Evolutionary conservation across 441 rosid species (phyloP), one percentile per base, ranked within the genome.

Genomic region (Brassica balearica): DNA sequence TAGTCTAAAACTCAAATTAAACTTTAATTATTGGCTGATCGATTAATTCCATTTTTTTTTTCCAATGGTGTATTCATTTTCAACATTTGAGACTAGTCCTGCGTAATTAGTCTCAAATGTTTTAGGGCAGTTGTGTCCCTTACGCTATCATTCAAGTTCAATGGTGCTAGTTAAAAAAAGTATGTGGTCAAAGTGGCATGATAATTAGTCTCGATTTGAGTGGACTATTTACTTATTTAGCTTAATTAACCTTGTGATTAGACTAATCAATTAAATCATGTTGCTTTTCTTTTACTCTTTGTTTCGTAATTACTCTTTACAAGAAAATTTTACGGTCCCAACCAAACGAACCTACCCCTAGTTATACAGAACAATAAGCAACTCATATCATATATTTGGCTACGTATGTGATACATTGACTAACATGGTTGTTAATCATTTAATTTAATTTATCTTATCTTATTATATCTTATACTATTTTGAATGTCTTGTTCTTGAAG

Each of bases 351-450:
- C 80, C 80, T 59, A 80, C 69, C 38, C 0, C 71, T 19, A 34
- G 83, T 74, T 75, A 66, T 59, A 65, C 73, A 71, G 36, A 71
- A 32, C 65, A 3, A 75, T 60, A 80, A 80, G 82, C 80, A 80
- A 74, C 27, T 75, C 43, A 80, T 48, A 10, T 63, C 2, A n/a
- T 19, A 55, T 25, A 2, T 69, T 74, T 74, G 78, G 82, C 60
- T 41, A 79, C 60, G 64, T 80, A 43, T 69, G 14, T 56, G 76
- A 75, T 32, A 46, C 12, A 56, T 64, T 75, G 82, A 68, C 72
- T 65, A 53, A 69, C 20, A 38, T 74, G 6, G 19, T 69, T 69
- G 5, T 55, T 64, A 38, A 74, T 74, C 9, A 64, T 74, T 6
- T 48, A 56, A n/a, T 74, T 6, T 48, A 56, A n/a, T 19, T n/a